Conservation (phyloP, 1,139 yeast genomes). For the Pneumocystis oryctolagi region DNA sequence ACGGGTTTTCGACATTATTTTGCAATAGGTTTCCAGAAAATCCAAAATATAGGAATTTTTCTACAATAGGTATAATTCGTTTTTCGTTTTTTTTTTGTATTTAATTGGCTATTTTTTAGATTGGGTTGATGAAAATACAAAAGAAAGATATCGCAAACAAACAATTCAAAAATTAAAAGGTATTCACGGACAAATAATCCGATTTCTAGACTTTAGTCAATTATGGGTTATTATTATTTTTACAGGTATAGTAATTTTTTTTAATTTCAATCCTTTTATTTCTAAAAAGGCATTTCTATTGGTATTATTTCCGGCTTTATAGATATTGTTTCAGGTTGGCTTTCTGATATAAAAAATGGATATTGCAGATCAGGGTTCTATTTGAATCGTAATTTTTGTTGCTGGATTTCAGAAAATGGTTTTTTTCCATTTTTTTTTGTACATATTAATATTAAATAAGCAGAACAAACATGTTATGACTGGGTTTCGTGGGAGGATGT, state of each 20-base stretch:
- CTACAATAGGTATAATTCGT: background rate
- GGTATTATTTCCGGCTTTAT: slow-evolving; percentile 73
- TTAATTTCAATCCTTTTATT: background rate
- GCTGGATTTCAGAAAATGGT: slow-evolving; percentile 30
- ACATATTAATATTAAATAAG: background rate
- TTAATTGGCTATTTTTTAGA: background rate
- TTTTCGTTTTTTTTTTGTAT: background rate
- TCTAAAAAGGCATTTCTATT: slow-evolving; percentile 40
- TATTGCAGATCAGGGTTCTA: slow-evolving; percentile 58
- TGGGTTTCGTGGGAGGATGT: background rate
- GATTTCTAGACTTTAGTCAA: background rate
- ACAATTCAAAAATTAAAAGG: background rate
- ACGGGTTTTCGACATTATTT: background rate
- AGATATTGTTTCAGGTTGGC: slow-evolving; percentile 70
- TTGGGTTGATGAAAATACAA: background rate
- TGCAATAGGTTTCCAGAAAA: background rate
- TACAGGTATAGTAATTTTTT: background rate
- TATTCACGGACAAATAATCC: background rate
- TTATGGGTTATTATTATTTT: background rate
- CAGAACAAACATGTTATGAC: background rate
- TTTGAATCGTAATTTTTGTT: slow-evolving; percentile 63
- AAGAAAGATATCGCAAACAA: background rate
- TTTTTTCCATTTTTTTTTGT: background rate
- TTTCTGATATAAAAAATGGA: slow-evolving; percentile 65
- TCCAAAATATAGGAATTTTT: background rate